Base-by-base conservation (phyloP, 176 grass and related monocot species). In the Coix lacrymajobi region DNA sequence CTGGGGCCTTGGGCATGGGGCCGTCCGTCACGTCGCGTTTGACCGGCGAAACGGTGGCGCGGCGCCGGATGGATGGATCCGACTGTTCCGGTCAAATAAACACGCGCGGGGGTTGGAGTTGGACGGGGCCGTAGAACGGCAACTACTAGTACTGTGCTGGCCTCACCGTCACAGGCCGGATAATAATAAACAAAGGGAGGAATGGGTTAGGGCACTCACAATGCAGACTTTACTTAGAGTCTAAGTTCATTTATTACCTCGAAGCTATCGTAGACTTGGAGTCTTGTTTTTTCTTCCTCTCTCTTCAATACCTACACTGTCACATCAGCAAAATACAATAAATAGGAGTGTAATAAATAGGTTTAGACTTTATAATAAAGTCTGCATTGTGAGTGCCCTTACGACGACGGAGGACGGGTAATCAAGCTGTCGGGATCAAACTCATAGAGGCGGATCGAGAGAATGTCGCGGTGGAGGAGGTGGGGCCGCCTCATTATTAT, bases 21-120 rank as follows among this genome's bases (percentile, higher is more conserved):
- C 40, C 15, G 76, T 63, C 58, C 65, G 82, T 85, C 76, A 69
- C 76, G 77, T 81, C 51, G n/a, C 10, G 9, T 83, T 89, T 86
- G 88, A 86, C 88, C 64, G 36, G 52, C 0, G 32, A 41, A 58
- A 22, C 77, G 77, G 38, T 34, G 26, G 2, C 2, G 14, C 9
- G 9, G 17, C 19, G 45, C 34, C 3, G 17, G 8, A 15, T 15
- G 39, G n/a, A 8, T 8, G 0, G 39, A n/a, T n/a, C n/a, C n/a
- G 37, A 38, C 56, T 16, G 38, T 8, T 24, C 69, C 1, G 70
- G 88, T 86, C 88, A 89, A 81, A 30, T 63, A 82, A 82, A 65
- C 83, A 60, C 73, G 83, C 83, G 88, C 17, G 31, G n/a, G 85
- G 49, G 16, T 34, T 52, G 40, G n/a, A n/a, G n/a, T n/a, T n/a